Evolutionary conservation across 768 basidiomycete genomes (phyloP).

Genomic region (Collybia sp.): DNA sequence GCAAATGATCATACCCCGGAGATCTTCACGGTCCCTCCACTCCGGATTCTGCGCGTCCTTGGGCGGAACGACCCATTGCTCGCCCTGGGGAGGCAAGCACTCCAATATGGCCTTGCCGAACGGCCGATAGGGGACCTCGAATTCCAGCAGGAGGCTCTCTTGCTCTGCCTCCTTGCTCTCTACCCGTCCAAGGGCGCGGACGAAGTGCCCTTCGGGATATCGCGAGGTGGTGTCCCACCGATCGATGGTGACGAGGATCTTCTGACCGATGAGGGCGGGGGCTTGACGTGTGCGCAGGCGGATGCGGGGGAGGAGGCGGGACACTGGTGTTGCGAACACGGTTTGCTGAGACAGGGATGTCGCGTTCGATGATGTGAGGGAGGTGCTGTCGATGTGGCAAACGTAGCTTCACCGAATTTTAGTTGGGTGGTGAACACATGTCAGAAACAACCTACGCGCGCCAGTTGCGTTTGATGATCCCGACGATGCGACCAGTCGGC

Average conservation of each 20-base stretch:
- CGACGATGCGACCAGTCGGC: constrained; percentile 90
- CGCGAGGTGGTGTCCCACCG: constrained; percentile 83
- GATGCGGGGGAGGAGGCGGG: constrained; percentile 87
- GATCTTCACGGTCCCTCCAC: constrained; percentile 86
- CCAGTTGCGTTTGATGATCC: constrained; percentile 95
- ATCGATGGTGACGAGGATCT: constrained; percentile 95
- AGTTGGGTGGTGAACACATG: constrained; percentile 1
- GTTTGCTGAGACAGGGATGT: constrained; percentile 86
- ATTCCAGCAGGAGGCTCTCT: constrained; percentile 90
- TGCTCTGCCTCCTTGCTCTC: constrained; percentile 97
- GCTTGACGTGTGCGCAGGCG: constrained; percentile 94
- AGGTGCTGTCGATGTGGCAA: constrained; percentile 90
- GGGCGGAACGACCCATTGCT: constrained; percentile 86
- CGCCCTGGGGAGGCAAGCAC: constrained; percentile 87
- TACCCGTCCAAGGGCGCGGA: constrained; percentile 83
- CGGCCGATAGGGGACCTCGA: constrained; percentile 94
- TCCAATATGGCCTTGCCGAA: constrained; percentile 95
- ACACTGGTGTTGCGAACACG: constrained; percentile 92
- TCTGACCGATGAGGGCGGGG: constrained; percentile 81
- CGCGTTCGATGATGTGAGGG: constrained; percentile 71
- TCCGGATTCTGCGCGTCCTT: constrained; percentile 41
- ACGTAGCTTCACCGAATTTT: constrained; percentile 57
- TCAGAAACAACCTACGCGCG: constrained; percentile 60
- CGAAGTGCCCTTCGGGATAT: constrained; percentile 97
- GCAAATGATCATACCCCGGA: constrained; percentile 83